Evolutionary conservation across 805 yeast species (phyloP).

Genomic region (Pichia nanzhaoensis): DNA sequence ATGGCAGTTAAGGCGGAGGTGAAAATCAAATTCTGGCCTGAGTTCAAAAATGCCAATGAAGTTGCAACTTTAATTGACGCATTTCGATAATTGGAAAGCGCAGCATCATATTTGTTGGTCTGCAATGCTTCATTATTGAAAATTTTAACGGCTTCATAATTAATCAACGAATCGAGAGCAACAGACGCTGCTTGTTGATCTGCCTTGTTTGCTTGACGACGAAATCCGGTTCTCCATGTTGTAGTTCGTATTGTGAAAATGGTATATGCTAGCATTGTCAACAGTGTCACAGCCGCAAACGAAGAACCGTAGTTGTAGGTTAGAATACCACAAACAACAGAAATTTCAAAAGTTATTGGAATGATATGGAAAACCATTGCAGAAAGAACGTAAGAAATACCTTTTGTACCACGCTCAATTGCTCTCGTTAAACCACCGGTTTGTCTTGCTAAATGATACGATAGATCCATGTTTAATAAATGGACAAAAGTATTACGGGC

Average conservation of each 20-base stretch:
- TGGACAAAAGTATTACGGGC: conserved; percentile 85
- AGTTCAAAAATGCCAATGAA: conserved; percentile 67
- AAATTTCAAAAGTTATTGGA: conserved; percentile 87
- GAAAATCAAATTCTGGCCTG: conserved; percentile 76
- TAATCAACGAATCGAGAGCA: conserved; percentile 88
- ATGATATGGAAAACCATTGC: conserved; percentile 98
- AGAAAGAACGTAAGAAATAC: conserved; percentile 84
- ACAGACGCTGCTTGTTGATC: conserved; percentile 95
- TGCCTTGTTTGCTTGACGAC: conserved; percentile 85
- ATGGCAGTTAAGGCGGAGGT: conserved; percentile 87
- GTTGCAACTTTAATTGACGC: conserved; percentile 79
- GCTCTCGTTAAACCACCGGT: conserved; percentile 97
- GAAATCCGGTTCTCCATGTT: conserved; percentile 91
- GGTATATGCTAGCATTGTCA: conserved; percentile 86
- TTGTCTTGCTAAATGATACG: conserved; percentile 85
- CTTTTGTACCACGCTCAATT: conserved; percentile 95
- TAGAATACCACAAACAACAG: conserved; percentile 86
- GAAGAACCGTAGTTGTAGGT: conserved; percentile 86
- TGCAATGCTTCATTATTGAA: conserved; percentile 87
- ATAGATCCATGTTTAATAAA: conserved; percentile 73
- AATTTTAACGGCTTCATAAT: conserved; percentile 90
- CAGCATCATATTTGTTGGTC: conserved; percentile 68
- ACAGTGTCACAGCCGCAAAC: conserved; percentile 82
- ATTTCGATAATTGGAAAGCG: conserved; percentile 66
- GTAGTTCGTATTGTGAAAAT: conserved; percentile 86